Conservation (phyloP, 1,139 yeast genomes). For the Sugiyamaella xylanicola region DNA sequence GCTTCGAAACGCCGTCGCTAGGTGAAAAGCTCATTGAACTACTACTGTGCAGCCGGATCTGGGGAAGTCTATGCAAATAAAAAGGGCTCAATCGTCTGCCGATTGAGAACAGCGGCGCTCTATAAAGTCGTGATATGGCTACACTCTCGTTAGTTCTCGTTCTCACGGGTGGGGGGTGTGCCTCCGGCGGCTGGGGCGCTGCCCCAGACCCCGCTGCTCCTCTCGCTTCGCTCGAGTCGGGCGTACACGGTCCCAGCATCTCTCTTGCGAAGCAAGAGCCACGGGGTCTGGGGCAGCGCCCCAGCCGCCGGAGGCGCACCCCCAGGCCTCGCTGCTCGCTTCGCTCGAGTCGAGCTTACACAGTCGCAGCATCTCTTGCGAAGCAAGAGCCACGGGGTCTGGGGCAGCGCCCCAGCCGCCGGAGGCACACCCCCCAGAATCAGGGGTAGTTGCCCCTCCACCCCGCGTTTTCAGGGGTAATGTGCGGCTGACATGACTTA, state of each 20-base stretch:
- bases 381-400: no score
- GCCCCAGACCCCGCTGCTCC: not conserved
- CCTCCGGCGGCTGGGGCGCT: not conserved
- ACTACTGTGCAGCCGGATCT: not conserved
- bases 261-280: no score
- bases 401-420: not conserved
- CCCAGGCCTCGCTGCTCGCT: no score
- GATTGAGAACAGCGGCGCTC: constrained; percentile 8
- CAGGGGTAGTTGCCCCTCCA: no score
- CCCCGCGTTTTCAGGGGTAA: constrained; percentile 10
- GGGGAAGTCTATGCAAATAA: not conserved
- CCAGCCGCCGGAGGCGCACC: no score
- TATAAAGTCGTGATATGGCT: constrained; percentile 8
- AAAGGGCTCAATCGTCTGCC: constrained; percentile 2
- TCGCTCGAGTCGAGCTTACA: no score
- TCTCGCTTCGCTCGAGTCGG: not conserved
- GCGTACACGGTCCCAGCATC: no score
- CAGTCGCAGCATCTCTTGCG: no score
- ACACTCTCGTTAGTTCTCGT: not conserved
- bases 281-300: no score
- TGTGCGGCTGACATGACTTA: constrained; percentile 17
- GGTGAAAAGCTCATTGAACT: constrained; percentile 12
- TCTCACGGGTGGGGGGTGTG: not conserved
- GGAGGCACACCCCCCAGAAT: not conserved
- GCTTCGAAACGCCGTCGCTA: constrained; percentile 53